phyloP scores from a whole-genome alignment of 495 filamentous ascomycete genomes.

The Aspergillus steynii region DNA sequence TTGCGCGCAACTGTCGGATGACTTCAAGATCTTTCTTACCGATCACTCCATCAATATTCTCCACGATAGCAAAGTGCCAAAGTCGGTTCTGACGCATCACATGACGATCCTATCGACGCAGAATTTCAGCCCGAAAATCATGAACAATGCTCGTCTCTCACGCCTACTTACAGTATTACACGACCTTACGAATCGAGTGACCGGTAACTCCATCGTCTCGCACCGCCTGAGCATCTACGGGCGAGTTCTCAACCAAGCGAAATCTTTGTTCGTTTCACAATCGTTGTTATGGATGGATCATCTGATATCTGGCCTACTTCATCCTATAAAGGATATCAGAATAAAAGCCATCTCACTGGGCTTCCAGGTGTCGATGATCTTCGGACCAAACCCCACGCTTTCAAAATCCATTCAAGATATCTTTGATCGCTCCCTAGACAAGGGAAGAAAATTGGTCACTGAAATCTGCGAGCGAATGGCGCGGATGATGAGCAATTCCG shows the following conservation, averaged over 20 bases:
- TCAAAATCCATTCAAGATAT: slow-evolving; percentile 64
- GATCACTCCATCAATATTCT: slow-evolving; percentile 75
- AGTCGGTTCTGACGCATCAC: slow-evolving; percentile 73
- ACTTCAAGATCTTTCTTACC: slow-evolving; percentile 75
- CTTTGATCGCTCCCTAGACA: slow-evolving; percentile 57
- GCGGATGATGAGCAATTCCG: slow-evolving; percentile 65
- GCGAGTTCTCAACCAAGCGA: slow-evolving; percentile 68
- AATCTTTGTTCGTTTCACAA: slow-evolving; percentile 60
- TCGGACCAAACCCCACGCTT: slow-evolving; percentile 65
- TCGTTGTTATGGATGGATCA: slow-evolving; percentile 69
- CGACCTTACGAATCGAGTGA: slow-evolving; percentile 68
- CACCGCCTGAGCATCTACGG: slow-evolving; percentile 76
- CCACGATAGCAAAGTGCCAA: slow-evolving; percentile 63
- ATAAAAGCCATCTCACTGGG: slow-evolving; percentile 72
- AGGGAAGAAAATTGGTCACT: slow-evolving; percentile 60
- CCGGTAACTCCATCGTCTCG: slow-evolving; percentile 73
- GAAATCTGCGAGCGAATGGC: slow-evolving; percentile 66
- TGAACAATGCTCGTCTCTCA: slow-evolving; percentile 66
- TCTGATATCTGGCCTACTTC: slow-evolving; percentile 78
- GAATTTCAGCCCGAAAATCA: slow-evolving; percentile 69
- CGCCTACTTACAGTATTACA: slow-evolving; percentile 68
- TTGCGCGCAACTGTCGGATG: slow-evolving; percentile 63
- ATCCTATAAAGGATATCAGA: slow-evolving; percentile 72
- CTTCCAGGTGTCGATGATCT: slow-evolving; percentile 59
- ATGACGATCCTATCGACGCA: slow-evolving; percentile 77